Evolutionary conservation across 108 stramenopile species (phyloP).

Genomic region (Skeletonema costatum): DNA sequence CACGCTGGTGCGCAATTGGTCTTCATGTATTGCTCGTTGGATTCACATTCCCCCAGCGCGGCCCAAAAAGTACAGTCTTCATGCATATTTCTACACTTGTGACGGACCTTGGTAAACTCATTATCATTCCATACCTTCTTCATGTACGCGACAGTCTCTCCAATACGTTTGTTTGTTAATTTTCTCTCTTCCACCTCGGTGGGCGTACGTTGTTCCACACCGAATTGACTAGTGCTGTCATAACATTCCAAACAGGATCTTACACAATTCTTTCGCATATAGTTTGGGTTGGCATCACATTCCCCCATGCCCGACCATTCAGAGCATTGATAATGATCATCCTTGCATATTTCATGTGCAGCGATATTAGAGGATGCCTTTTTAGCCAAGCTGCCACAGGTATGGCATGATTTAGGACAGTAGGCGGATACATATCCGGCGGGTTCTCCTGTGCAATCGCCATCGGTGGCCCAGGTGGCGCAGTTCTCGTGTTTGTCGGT

Average conservation of each 20-base stretch:
- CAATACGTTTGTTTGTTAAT: conserved; percentile 9
- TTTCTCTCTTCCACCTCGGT: not conserved
- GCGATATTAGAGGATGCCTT: not conserved
- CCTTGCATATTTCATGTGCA: conserved; percentile 9
- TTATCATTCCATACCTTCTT: conserved; percentile 24
- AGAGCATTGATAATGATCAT: conserved; percentile 15
- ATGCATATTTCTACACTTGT: conserved; percentile 58
- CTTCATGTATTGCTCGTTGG: conserved; percentile 49
- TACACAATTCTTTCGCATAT: conserved; percentile 41
- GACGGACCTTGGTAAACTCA: conserved; percentile 17
- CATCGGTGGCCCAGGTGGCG: conserved; percentile 24
- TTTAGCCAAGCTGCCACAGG: conserved; percentile 2
- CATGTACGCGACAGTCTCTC: conserved; percentile 34
- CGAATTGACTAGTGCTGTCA: conserved; percentile 44
- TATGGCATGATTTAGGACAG: conserved; percentile 21
- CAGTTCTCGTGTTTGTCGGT: conserved; percentile 33
- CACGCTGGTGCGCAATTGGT: conserved; percentile 79
- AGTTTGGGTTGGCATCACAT: conserved; percentile 40
- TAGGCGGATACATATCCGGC: conserved; percentile 41
- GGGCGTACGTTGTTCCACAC: conserved; percentile 17
- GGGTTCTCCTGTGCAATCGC: conserved; percentile 48
- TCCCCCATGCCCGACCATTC: conserved; percentile 35
- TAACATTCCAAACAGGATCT: conserved; percentile 39
- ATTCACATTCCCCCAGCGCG: conserved; percentile 55
- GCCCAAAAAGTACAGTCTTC: conserved; percentile 63